A percentile compares a stretch with the other conserved stretches of the same genome.
Evolutionary conservation across 371 early-diverging fungal species (phyloP).

Genomic region (Choanephora cucurbitarum): DNA sequence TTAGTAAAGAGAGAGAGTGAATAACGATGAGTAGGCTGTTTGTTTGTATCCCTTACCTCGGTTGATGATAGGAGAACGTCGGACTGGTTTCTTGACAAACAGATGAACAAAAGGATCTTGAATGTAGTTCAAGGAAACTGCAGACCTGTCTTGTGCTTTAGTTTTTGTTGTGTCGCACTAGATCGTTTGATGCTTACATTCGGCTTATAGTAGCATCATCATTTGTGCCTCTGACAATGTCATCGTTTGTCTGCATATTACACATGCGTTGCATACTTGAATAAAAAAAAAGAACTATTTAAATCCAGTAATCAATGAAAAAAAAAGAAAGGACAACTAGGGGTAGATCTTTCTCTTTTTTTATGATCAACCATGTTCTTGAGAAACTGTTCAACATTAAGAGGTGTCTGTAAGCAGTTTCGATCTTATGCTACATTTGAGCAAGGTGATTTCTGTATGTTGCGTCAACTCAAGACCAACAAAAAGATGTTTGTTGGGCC

Average conservation of each 20-base stretch:
- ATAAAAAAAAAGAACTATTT: too few relatives aligned
- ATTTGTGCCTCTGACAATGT: conserved; percentile 80
- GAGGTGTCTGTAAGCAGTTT: background rate
- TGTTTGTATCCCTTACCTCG: conserved; percentile 58
- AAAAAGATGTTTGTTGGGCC: conserved; percentile 49
- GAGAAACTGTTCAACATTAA: background rate
- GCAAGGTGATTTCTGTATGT: conserved; percentile 50
- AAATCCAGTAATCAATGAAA: too few relatives aligned
- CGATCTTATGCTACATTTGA: conserved; percentile 28
- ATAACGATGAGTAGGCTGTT: too few relatives aligned
- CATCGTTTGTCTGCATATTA: conserved; percentile 39
- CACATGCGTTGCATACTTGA: background rate
- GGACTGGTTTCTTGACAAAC: conserved; percentile 70
- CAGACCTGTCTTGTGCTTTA: conserved; percentile 62
- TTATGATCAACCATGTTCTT: background rate
- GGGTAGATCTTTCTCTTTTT: background rate
- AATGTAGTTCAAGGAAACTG: conserved; percentile 79
- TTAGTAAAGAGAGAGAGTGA: conserved; percentile 4
- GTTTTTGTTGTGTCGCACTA: background rate
- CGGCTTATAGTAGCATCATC: conserved; percentile 86
- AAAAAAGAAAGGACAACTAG: too few relatives aligned
- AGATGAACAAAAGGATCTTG: conserved; percentile 74
- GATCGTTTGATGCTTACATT: conserved; percentile 48
- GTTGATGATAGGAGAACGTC: conserved; percentile 91
- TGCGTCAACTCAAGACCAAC: conserved; percentile 41